Evolutionary conservation across 306 rosid species (phyloP), one percentile per base, ranked within the genome.

Genomic region (Dryas alaskensis): DNA sequence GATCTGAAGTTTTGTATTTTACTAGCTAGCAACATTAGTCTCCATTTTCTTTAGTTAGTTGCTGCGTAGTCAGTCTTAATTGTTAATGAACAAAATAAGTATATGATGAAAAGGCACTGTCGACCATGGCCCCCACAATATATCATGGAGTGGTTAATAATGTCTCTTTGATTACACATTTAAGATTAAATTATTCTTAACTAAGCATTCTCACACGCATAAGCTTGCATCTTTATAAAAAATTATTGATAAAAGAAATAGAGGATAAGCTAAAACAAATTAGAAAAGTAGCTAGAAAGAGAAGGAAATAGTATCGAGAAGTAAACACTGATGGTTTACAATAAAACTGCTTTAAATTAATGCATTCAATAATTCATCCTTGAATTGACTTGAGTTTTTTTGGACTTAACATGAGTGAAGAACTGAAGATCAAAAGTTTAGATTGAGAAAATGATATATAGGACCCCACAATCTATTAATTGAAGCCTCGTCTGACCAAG

Each of bases 21-120:
- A 42, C 22, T 54, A 70, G 72, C 73, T 60, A 77, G 81, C 49
- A 27, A 73, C 59, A 73, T 69, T 81, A 80, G 87, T 73, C 39
- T 47, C 31, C 46, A 49, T 17, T 70, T 17, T 16, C 60, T 64
- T 65, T 58, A 46, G 67, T 72, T 60, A 76, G 67, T 57, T 76
- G 70, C 46, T 50, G 67, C 37, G 40, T 50, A 50, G 79, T 69
- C 46, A 13, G 68, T 46, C 70, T 70, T 61, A 57, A 43, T 69
- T 65, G 27, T 68, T 79, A 27, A 70, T 51, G 67, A 69, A 70
- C 64, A 74, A 60, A 54, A 75, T 65, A 65, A 77, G 69, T 79
- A 68, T 31, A 48, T 48, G 50, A 75, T 78, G 69, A 66, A 64
- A 72, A 46, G 73, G 78, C 66, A 11, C 51, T 59, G 58, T 74